phyloP scores from a whole-genome alignment of 2,329 filamentous ascomycete genomes.

The Botrytis porri region DNA sequence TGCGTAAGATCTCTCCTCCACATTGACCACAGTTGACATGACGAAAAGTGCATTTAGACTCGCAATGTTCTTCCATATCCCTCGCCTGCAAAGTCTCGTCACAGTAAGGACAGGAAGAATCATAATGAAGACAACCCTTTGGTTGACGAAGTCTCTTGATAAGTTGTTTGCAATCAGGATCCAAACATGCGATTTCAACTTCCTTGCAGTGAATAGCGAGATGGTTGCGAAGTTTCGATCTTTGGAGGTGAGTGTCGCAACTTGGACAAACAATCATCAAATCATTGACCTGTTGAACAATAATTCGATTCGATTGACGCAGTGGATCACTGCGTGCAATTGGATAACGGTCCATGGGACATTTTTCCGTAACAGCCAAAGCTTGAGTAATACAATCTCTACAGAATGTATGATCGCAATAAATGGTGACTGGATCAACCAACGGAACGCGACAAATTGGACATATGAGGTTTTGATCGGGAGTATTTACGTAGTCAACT shows the following conservation, averaged over 20 bases:
- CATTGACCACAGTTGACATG: slow-evolving; percentile 33
- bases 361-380: slow-evolving; percentile 45
- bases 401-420: slow-evolving; percentile 65
- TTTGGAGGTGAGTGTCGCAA: slow-evolving; percentile 50
- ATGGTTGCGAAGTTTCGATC: slow-evolving; percentile 56
- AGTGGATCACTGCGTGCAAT: slow-evolving; percentile 39
- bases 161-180: slow-evolving; percentile 47
- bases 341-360: slow-evolving; percentile 57
- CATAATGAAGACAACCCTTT: slow-evolving; percentile 55
- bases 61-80: slow-evolving; percentile 47
- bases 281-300: slow-evolving; percentile 59
- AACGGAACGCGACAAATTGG: slow-evolving; percentile 57
- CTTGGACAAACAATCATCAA: slow-evolving; percentile 59
- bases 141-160: slow-evolving; percentile 50
- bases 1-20: slow-evolving; percentile 30
- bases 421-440: slow-evolving; percentile 57
- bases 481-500: slow-evolving; percentile 38
- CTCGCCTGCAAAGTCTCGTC: slow-evolving; percentile 45
- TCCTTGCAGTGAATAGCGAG: slow-evolving; percentile 56
- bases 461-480: slow-evolving; percentile 43
- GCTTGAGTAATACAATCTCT: slow-evolving; percentile 52
- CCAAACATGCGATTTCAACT: slow-evolving; percentile 54
- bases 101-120: slow-evolving; percentile 54
- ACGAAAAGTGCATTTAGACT: slow-evolving; percentile 45
- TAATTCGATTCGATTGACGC: slow-evolving; percentile 42